Percentiles rank a stretch among this genome's conserved stretches.
Evolutionary conservation across 2,329 filamentous ascomycete genomes (phyloP).

Genomic region (Fonsecaea multimorphosa): DNA sequence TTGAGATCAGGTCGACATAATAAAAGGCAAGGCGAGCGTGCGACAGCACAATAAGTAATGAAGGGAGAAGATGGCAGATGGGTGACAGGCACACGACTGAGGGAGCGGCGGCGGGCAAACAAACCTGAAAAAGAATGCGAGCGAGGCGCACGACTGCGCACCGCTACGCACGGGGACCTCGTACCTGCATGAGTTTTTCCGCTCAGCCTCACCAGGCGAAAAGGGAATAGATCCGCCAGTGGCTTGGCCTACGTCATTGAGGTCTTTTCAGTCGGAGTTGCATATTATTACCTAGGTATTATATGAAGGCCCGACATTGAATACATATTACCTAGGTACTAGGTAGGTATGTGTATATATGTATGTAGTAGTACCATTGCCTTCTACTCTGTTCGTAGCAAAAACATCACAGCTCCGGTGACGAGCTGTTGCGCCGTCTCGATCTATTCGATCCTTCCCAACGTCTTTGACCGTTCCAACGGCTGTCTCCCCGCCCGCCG

Average conservation of each 20-base stretch:
- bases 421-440: slow-evolving; percentile 35
- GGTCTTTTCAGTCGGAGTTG: background rate
- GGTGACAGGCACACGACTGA: background rate
- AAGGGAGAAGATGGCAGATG: background rate
- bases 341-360: background rate
- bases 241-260: background rate
- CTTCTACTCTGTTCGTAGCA: background rate
- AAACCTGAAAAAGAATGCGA: slow-evolving; percentile 2
- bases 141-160: background rate
- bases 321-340: background rate
- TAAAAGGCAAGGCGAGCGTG: background rate
- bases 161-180: too few relatives aligned
- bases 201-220: background rate
- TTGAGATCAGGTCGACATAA: slow-evolving; percentile 16
- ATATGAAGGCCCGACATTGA: too few relatives aligned
- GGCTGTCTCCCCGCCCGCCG: slow-evolving; percentile 10
- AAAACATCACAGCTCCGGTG: slow-evolving; percentile 17
- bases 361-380: background rate
- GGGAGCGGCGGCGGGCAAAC: background rate
- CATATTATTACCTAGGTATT: too few relatives aligned
- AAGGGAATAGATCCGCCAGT: slow-evolving; percentile 6
- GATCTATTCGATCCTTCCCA: background rate
- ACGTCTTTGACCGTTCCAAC: slow-evolving; percentile 24
- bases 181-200: slow-evolving; percentile 9
- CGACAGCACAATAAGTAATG: background rate